Conservation (phyloP, 2,329 filamentous ascomycete species). For the Monosporascus cannonballus region DNA sequence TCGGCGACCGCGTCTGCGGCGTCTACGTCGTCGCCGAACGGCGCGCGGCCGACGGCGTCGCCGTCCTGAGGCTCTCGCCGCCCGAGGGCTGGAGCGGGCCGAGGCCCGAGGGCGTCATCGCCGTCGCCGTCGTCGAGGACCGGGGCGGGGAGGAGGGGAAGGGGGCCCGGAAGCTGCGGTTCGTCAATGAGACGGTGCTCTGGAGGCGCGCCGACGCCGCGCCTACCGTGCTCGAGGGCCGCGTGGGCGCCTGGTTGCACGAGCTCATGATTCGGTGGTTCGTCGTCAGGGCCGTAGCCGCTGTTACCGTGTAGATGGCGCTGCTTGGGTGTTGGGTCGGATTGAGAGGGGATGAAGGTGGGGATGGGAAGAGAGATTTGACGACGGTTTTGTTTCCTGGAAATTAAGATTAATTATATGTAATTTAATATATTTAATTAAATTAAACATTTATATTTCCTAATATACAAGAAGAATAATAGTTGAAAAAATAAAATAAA, state of each 20-base stretch:
- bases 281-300: conserved; percentile 17
- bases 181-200: conserved; percentile 32
- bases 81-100: conserved; percentile 18
- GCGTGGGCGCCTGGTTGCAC: conserved; percentile 17
- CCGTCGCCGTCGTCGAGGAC: conserved; percentile 24
- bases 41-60: not conserved
- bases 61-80: conserved; percentile 11
- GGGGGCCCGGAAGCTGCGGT: conserved; percentile 30
- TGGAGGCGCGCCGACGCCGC: conserved; percentile 24
- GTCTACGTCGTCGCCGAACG: conserved; percentile 15
- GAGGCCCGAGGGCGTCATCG: conserved; percentile 11
- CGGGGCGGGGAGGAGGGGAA: conserved; percentile 13
- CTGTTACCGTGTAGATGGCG: conserved; percentile 5
- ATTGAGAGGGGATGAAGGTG: too few species aligned
- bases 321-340: too few species aligned
- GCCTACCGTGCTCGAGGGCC: conserved; percentile 15
- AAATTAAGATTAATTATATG: too few species aligned
- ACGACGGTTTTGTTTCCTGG: too few species aligned
- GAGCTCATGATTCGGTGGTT: conserved; percentile 18
- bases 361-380: too few species aligned
- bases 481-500: too few species aligned
- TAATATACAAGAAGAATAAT: too few species aligned
- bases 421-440: too few species aligned
- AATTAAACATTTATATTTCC: too few species aligned
- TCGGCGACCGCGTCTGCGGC: conserved; percentile 18